Evolutionary conservation across 2,329 filamentous ascomycete genomes (phyloP), one percentile per base, ranked within the genome.

Genomic region (Penicillium digitatum): DNA sequence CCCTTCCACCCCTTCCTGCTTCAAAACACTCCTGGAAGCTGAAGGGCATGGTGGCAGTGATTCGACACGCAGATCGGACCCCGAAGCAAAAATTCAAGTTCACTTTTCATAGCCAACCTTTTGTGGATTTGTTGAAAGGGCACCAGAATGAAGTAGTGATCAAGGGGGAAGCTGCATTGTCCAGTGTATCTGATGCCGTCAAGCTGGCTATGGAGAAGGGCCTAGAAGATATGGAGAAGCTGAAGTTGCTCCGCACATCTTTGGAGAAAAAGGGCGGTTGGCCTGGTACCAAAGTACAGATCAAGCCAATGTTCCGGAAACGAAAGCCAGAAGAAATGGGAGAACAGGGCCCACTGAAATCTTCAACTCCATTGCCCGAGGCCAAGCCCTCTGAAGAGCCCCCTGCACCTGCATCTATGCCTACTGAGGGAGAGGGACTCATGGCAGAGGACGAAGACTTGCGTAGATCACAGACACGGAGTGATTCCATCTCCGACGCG

Each of bases 1-100:
- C 60, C 8, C 72, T 76, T 24, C 75, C 78, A 22, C 78, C 84
- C 2, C 81, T 84, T 10, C 85, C 86, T 42, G 87, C 87, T 2
- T 85, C 85, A 0, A 96, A 96, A 66, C 91, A 95, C 68, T 90
- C 94, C 11, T 99, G 94, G 94, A 97, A 96, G 72, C 79, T 99
- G 49, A 99, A 99, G 75, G 94, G 94, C 12, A 92, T 99, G 76
- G 93, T 99, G 0, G 93, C 92, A 2, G 94, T 99, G 16, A 91
- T 99, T 62, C 86, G 94, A 27, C 94, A 99, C 73, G 95, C 95
- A 3, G 94, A 99, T 75, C 87, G 94, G 54, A 99, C 94, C 1
- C 94, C 94, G 2, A 99, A 99, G 76, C 94, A 99, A 68, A 99
- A 99, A 72, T 96, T 96, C 80, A 99, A 99, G 72, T 99, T 97